phyloP scores from a whole-genome alignment of 179 eudicot genomes.

The Silene coronaria region DNA sequence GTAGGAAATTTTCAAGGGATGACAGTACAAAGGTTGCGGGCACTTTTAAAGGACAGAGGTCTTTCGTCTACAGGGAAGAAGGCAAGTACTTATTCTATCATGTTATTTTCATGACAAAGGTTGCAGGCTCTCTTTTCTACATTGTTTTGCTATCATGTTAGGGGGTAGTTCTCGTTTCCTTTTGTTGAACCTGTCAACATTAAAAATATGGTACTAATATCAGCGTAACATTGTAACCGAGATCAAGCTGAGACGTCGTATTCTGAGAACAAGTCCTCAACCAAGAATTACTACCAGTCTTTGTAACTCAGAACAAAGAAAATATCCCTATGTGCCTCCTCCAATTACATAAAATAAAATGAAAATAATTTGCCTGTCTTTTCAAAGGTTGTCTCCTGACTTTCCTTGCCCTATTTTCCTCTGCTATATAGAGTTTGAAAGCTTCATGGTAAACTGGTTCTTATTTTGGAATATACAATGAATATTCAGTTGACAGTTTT shows the following conservation, averaged over 20 bases:
- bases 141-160: neutral
- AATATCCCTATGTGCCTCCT: neutral
- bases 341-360: neutral
- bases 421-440: neutral
- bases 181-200: neutral
- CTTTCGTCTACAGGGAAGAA: constrained; percentile 59
- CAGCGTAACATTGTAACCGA: neutral
- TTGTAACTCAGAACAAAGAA: neutral
- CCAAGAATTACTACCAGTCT: neutral
- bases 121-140: no score
- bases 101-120: neutral
- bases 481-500: neutral
- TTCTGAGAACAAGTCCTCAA: neutral
- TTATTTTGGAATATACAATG: neutral
- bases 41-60: constrained; percentile 64
- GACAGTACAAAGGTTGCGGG: constrained; percentile 70
- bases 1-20: constrained; percentile 37
- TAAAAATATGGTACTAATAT: neutral
- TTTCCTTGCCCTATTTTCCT: neutral
- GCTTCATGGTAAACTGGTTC: neutral
- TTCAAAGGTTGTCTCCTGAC: neutral
- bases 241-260: neutral
- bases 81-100: constrained; percentile 39
- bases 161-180: neutral
- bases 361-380: neutral